Percentiles rank a stretch among this genome's conserved stretches.
These are phyloP conservation scores for Vaccinium myrtillus DNA, from an alignment of 148 eudicot genomes.

Conservation along the genomic window DNA sequence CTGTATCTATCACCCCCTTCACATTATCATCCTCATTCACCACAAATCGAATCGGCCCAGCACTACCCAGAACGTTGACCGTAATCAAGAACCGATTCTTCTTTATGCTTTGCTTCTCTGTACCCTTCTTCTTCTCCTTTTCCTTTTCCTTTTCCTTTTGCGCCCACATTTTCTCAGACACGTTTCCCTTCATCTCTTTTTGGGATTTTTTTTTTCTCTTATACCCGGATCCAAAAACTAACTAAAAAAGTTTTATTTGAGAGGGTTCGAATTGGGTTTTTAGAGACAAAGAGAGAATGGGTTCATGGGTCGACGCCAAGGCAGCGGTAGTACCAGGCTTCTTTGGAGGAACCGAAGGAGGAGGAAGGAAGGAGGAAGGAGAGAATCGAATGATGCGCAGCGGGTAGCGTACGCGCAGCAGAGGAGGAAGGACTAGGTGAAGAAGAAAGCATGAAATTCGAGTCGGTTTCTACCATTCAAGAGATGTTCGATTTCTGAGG, in stretches of 20 bases:
- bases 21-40: constrained; percentile 59
- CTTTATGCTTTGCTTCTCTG: constrained; percentile 22
- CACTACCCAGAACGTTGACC: constrained; percentile 62
- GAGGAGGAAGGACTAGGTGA: constrained; percentile 14
- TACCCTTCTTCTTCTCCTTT: constrained; percentile 31
- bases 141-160: constrained; percentile 22
- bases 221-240: not conserved
- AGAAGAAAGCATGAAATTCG: constrained; percentile 20
- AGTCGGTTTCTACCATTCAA: constrained; percentile 35
- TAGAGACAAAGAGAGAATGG: not conserved
- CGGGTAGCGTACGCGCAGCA: constrained; percentile 1
- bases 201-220: not conserved
- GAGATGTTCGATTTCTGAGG: constrained; percentile 2
- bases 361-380: constrained; percentile 17
- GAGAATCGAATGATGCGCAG: constrained; percentile 10
- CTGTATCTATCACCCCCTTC: constrained; percentile 41
- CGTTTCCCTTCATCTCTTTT: constrained; percentile 4
- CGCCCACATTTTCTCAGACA: constrained; percentile 29
- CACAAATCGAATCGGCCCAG: constrained; percentile 67
- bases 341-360: constrained; percentile 52
- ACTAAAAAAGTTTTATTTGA: not conserved
- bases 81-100: constrained; percentile 56
- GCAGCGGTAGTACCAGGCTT: constrained; percentile 71
- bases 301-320: constrained; percentile 35
- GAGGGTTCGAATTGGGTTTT: not conserved